Base-by-base conservation (phyloP, 495 filamentous ascomycete species). In the Penicillium pulvis region DNA sequence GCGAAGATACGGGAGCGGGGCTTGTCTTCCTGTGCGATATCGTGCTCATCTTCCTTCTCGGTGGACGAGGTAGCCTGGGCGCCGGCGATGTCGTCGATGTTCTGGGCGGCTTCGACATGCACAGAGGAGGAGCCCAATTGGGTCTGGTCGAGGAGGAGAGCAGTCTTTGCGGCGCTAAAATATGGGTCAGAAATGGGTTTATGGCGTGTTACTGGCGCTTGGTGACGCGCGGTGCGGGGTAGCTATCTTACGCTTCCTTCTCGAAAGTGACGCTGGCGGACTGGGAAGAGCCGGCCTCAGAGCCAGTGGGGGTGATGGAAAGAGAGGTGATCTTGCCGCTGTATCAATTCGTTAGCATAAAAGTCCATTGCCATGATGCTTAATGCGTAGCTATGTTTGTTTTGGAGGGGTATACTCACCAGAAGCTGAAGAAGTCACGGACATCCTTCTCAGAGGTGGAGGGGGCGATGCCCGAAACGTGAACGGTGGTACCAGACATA, bases 381-480 rank as follows among this genome's bases (percentile, higher is more conserved):
- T 49, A 6, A 17, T 17, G 16, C 16, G 39, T 6, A 36, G 33
- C 23, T 17, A 17, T 30, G 7, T 52, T 41, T 16, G 28, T 20
- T 49, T 30, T 49, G 24, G 28, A 19, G 51, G 12, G 45, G 56
- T 48, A 10, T 48, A 63, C 84, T 70, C 82, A 94, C 91, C 94
- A 98, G 86, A 98, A 98, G 77, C 89, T 94, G 82, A 98, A 98
- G 85, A 98, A 98, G 65, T 95, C 92, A 64, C 85, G 86, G 59
- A 98, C 84, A 74, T 98, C 91, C 77, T 93, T 90, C 73, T 98
- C 91, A 59, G 84, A 82, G 48, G 93, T 96, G 61, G 85, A 67
- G 56, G 79, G 68, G 60, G 88, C 83, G 76, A 98, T 97, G 77
- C 93, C 92, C 77, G 91, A 89, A 53, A 83, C 81, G 62, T 83